Evolutionary conservation across 2,329 filamentous ascomycete species (phyloP).

Genomic region (Septoria linicola): DNA sequence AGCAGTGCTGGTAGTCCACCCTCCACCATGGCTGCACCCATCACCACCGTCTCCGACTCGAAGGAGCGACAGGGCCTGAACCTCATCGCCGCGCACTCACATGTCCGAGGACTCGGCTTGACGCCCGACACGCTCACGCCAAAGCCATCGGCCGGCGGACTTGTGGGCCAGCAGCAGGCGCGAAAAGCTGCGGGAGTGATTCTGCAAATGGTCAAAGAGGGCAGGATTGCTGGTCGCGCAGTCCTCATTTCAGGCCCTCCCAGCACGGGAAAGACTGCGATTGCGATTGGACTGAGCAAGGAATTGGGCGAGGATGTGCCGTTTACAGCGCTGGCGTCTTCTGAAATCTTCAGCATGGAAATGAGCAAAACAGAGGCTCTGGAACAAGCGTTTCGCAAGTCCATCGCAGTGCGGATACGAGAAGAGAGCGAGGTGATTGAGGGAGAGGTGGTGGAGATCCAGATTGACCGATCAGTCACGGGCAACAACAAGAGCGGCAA

Average conservation of each 20-base stretch:
- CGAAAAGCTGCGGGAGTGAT: slow-evolving; percentile 95
- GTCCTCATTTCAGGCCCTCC: slow-evolving; percentile 94
- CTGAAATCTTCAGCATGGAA: slow-evolving; percentile 96
- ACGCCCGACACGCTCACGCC: slow-evolving; percentile 89
- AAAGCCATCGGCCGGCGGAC: slow-evolving; percentile 78
- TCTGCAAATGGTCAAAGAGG: slow-evolving; percentile 97
- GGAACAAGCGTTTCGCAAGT: slow-evolving; percentile 98
- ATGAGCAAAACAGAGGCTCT: slow-evolving; percentile 99
- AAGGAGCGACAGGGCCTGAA: slow-evolving; percentile 96
- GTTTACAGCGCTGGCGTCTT: slow-evolving; percentile 92
- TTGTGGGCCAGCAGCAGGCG: slow-evolving; percentile 95
- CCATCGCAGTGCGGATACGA: slow-evolving; percentile 95
- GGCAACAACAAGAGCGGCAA: slow-evolving; percentile 97
- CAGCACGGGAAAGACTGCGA: slow-evolving; percentile 96
- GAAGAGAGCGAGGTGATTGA: slow-evolving; percentile 99
- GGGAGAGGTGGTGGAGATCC: slow-evolving; percentile 97
- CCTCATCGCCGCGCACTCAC: slow-evolving; percentile 96
- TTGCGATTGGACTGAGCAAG: slow-evolving; percentile 98
- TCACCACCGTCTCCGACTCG: slow-evolving; percentile 85
- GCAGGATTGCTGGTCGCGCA: slow-evolving; percentile 94
- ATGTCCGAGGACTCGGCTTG: slow-evolving; percentile 93
- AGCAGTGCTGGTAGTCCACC: slow-evolving; percentile 6
- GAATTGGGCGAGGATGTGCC: slow-evolving; percentile 87
- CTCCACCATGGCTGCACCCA: slow-evolving; percentile 41
- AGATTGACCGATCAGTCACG: slow-evolving; percentile 95